Conservation (phyloP, 2,329 filamentous ascomycete species). For the Colletotrichum echinochloae region DNA sequence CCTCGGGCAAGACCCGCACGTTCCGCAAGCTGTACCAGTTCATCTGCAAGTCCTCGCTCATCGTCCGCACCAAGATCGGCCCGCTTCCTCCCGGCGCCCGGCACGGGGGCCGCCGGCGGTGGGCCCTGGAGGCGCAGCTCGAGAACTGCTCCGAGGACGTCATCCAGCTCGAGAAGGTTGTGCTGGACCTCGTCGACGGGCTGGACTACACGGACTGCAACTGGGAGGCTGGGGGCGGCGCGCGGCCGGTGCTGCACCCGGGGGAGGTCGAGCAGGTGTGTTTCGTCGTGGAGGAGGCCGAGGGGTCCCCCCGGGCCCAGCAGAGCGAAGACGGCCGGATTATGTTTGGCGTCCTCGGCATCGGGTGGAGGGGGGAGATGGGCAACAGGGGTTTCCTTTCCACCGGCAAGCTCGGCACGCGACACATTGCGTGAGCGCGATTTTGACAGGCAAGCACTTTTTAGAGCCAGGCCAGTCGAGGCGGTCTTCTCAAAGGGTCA, state of each 20-base stretch:
- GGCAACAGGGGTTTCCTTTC: slow-evolving; percentile 88
- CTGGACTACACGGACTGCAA: slow-evolving; percentile 67
- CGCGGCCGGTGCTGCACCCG: slow-evolving; percentile 68
- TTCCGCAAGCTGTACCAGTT: slow-evolving; percentile 98
- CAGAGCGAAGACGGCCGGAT: slow-evolving; percentile 70
- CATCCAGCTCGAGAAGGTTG: slow-evolving; percentile 79
- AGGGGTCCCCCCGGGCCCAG: slow-evolving; percentile 55
- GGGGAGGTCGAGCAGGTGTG: slow-evolving; percentile 75
- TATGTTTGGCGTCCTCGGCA: slow-evolving; percentile 82
- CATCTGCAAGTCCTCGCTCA: slow-evolving; percentile 88
- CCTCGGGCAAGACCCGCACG: slow-evolving; percentile 78
- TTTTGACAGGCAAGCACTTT: neutral
- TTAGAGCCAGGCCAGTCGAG: neutral
- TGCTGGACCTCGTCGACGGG: slow-evolving; percentile 65
- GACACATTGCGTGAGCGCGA: slow-evolving; percentile 46
- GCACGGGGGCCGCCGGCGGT: slow-evolving; percentile 58
- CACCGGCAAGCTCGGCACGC: slow-evolving; percentile 81
- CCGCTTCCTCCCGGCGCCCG: slow-evolving; percentile 60
- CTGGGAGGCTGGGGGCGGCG: slow-evolving; percentile 60
- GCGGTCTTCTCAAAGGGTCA: neutral
- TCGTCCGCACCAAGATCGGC: slow-evolving; percentile 90
- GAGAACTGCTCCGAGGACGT: slow-evolving; percentile 92
- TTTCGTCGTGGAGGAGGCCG: slow-evolving; percentile 66
- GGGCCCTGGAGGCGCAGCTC: slow-evolving; percentile 91
- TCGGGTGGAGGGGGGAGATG: slow-evolving; percentile 91